Percentiles rank a stretch among this genome's conserved stretches.
Evolutionary conservation across 2,329 filamentous ascomycete genomes (phyloP).

Genomic region (Pestalotiopsis sp.): DNA sequence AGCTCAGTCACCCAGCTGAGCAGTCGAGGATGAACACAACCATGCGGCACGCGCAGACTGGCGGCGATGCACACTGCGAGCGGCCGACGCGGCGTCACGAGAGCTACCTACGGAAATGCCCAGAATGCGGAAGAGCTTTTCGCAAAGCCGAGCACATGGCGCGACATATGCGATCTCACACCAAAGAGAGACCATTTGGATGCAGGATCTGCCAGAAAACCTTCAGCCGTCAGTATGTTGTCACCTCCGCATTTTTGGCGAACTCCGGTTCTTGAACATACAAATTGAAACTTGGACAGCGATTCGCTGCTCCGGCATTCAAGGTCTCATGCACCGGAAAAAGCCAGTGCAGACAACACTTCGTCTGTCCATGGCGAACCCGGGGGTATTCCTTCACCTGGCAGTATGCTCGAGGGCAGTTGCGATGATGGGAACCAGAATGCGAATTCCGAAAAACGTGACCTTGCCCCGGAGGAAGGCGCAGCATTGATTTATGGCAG

Average conservation of each 20-base stretch:
- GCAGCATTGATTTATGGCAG: too few species aligned
- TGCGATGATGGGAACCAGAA: too few species aligned
- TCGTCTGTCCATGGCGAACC: background rate
- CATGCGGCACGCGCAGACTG: too few species aligned
- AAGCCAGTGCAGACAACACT: background rate
- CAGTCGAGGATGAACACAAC: too few species aligned
- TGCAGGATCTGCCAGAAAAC: background rate
- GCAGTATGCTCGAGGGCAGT: too few species aligned
- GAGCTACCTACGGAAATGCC: background rate
- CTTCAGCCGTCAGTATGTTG: background rate
- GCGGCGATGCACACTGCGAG: too few species aligned
- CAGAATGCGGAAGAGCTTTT: background rate
- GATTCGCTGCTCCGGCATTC: constrained; percentile 3
- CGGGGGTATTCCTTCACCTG: background rate
- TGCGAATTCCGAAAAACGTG: too few species aligned
- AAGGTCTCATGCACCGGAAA: background rate
- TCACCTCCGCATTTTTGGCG: too few species aligned
- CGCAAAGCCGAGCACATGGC: background rate
- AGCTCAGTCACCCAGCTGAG: too few species aligned
- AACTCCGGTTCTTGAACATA: background rate
- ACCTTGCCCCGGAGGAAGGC: too few species aligned
- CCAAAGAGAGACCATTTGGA: background rate
- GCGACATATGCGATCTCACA: background rate
- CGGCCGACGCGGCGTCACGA: background rate
- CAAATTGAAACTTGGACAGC: background rate